Base-by-base conservation (phyloP, 1,139 yeast genomes). In the Taiozyma sp. region DNA sequence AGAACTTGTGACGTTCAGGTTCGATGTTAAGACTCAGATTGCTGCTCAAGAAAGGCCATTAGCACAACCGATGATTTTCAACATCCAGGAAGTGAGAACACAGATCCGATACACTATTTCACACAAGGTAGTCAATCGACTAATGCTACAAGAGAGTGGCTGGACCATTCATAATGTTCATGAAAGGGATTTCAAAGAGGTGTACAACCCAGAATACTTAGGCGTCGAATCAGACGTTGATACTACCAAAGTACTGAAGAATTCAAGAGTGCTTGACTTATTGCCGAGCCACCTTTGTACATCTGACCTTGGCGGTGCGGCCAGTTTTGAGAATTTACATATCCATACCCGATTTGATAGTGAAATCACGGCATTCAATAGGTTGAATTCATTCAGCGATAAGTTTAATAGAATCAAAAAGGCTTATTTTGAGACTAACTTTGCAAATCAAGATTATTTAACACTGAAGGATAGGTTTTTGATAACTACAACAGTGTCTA, bases 151-250 rank as follows among this genome's bases (percentile, higher is more conserved):
- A 7, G 84, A 80, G 46, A 78, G 75, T 54, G 80, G 80, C 48
- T 83, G 90, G 89, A 75, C 87, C 1, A 66, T 75, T 13, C 71
- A 70, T 46, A 71, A 73, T 1, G 64, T 83, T 1, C 61, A 65
- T 14, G 64, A 71, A 1, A 57, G 57, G 6, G 72, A 68, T 55
- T 84, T 85, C 67, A 71, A 73, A 52, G 69, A 69, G 14, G 89
- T 84, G 1, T 66, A 68, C 28, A 73, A 80, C 2, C 57, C 83
- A 3, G 62, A 68, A 23, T 78, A 76, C 14, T 71, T 81, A 49
- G 74, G 79, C 4, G 85, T 86, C 0, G 74, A 74, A 55, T 62
- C 64, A 4, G 59, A 65, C 54, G 61, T 75, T 3, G 68, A 74
- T 47, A 75, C 74, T 42, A 65, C 65, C 4, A 57, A 64, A 6